Base-by-base conservation (phyloP, 2,329 filamentous ascomycete species). In the Lasiodiplodia gonubiensis region DNA sequence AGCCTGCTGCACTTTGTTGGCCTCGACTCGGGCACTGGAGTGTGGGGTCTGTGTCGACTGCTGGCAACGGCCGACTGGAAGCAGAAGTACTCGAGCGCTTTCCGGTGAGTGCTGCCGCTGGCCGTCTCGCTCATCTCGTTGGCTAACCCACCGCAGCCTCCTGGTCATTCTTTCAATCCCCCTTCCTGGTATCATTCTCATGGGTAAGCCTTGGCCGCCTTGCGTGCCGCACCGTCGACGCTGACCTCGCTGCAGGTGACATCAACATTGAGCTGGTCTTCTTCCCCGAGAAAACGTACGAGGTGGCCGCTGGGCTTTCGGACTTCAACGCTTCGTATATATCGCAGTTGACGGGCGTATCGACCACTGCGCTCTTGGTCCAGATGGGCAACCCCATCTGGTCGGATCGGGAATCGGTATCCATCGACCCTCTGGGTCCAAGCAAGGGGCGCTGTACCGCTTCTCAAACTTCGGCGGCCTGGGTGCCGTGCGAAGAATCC, bases 221-320 rank as follows among this genome's bases (percentile, higher is more conserved):
- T 18, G 1, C 0, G 18, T 49, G 12, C 8, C 21, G 5, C 21
- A 16, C n/a, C 10, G n/a, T 14, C n/a, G 14, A 16, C 18, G 10
- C 59, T 63, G 39, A 63, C 12, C 11, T 37, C 1, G 8, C 3
- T n/a, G 8, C 46, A 63, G 59, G 63, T 4, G 63, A 65, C 18
- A 65, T 65, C 18, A 55, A 51, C 25, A 65, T 65, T 16, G 49
- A 65, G 51, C 63, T 55, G 25, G 51, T 65, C 21, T 65, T 65
- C 23, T 65, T 65, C 37, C 51, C 49, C 10, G 52, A 65, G 37
- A 27, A 54, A 10, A 54, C 63, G 2, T 65, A 55, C 46, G 8
- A 25, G 6, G 63, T 48, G 1, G 51, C 51, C 35, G 63, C 63
- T 4, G 63, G 63, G 4, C 63, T 65, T 46, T 23, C 51, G 6